Evolutionary conservation across 2,329 filamentous ascomycete genomes (phyloP), one percentile per base, ranked within the genome.

Genomic region (Ophiostoma sp.): DNA sequence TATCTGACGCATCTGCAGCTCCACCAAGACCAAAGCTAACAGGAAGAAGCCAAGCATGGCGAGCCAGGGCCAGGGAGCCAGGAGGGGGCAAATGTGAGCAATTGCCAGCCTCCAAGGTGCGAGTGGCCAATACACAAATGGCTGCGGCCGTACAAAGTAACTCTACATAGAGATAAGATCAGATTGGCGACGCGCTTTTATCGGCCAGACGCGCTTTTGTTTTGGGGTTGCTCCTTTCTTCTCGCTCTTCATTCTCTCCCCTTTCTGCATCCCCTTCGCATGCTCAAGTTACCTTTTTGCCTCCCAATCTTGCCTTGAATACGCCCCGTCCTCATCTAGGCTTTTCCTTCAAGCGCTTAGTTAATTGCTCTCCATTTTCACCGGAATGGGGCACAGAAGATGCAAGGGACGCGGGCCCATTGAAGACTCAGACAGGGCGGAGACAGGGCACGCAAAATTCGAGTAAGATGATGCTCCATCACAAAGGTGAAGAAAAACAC

Each of bases 91-190:
- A 55, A 55, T n/a, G 49, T 52, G 47, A 52, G 47, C 47, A 27
- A 27, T 1, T 27, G 27, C 42, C 42, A 44, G 42, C 42, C 42
- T 27, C 42, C 42, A 52, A 18, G 47, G 47, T 52, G 47, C 47
- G 5, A 52, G 11, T n/a, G 18, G 16, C 18, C 11, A n/a, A 52
- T 52, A 7, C 18, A n/a, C 47, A 5, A 52, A 12, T 52, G 6
- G n/a, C 9, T 55, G 49, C 49, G 27, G 49, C 18, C 49, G 47
- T 7, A 52, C 47, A 2, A 55, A 18, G 42, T 45, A 27, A 18
- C 49, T 55, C n/a, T 55, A 55, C n/a, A 12, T 44, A 41, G 44
- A 64, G 69, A 70, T 70, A 64, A 68, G 69, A 70, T 70, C 65
- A 68, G 69, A 68, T 68, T 55, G n/a, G 18, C 66, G 67, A 68